Percentiles rank a stretch among this genome's conserved stretches.
phyloP scores from a whole-genome alignment of 331 rosid genomes.

The Pyracantha coccinea region DNA sequence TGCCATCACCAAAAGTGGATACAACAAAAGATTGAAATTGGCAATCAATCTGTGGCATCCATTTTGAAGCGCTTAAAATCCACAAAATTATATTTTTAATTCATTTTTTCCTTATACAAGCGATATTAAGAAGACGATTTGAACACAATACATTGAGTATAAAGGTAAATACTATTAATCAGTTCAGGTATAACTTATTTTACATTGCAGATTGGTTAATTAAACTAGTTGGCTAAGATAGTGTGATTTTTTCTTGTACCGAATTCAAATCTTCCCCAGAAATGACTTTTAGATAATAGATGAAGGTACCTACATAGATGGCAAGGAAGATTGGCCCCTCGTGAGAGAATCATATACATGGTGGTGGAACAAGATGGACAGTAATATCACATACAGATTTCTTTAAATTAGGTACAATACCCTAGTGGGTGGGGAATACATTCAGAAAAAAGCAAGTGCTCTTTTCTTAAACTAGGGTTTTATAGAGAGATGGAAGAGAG shows the following conservation, averaged over 20 bases:
- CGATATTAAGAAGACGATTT: too few relatives aligned
- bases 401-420: slow-evolving; percentile 10
- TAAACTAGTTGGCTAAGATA: too few relatives aligned
- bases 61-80: too few relatives aligned
- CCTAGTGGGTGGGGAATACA: slow-evolving; percentile 7
- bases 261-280: too few relatives aligned
- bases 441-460: not conserved
- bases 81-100: too few relatives aligned
- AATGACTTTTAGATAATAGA: too few relatives aligned
- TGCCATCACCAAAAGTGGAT: not conserved
- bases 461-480: not conserved
- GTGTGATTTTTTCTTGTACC: too few relatives aligned
- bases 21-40: not conserved
- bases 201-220: too few relatives aligned
- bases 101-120: too few relatives aligned
- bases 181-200: too few relatives aligned
- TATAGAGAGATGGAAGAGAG: not conserved
- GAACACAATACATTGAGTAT: too few relatives aligned
- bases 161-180: too few relatives aligned
- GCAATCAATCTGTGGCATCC: not conserved
- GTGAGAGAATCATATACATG: not conserved
- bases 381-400: slow-evolving; percentile 13
- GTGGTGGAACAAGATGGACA: not conserved
- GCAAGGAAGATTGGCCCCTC: not conserved
- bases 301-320: not conserved